Evolutionary conservation across 306 rosid genomes (phyloP).

Genomic region (Myrica gale): DNA sequence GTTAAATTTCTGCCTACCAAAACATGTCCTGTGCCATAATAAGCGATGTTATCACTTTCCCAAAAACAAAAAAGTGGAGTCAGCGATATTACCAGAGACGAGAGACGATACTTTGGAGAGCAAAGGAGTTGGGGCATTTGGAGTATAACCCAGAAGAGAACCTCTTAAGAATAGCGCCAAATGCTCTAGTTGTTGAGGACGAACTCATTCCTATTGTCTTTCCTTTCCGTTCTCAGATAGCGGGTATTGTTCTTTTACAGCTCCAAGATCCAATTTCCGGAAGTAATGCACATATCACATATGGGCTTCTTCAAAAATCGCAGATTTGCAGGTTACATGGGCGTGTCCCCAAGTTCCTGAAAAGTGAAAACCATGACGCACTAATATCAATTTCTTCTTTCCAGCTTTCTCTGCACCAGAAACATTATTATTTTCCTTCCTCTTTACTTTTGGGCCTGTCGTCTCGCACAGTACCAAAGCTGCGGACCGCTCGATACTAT

Average conservation of each 20-base stretch:
- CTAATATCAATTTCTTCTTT: no score
- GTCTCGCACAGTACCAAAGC: no score
- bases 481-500: no score
- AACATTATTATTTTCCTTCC: no score
- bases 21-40: slow-evolving; percentile 46
- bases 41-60: slow-evolving; percentile 19
- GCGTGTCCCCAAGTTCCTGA: no score
- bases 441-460: no score
- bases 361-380: no score
- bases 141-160: slow-evolving; percentile 39
- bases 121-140: slow-evolving; percentile 30
- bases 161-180: slow-evolving; percentile 44
- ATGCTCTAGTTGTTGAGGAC: slow-evolving; percentile 39
- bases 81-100: slow-evolving; percentile 10
- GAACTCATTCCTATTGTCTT: slow-evolving; percentile 33
- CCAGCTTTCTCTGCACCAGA: no score
- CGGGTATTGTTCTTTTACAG: not conserved
- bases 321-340: no score
- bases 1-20: slow-evolving; percentile 36
- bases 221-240: not conserved
- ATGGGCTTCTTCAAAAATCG: no score
- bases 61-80: not conserved
- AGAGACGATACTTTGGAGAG: slow-evolving; percentile 36
- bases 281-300: no score
- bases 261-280: not conserved